Conservation (phyloP, 805 yeast genomes). For the Suhomyces emberorum region DNA sequence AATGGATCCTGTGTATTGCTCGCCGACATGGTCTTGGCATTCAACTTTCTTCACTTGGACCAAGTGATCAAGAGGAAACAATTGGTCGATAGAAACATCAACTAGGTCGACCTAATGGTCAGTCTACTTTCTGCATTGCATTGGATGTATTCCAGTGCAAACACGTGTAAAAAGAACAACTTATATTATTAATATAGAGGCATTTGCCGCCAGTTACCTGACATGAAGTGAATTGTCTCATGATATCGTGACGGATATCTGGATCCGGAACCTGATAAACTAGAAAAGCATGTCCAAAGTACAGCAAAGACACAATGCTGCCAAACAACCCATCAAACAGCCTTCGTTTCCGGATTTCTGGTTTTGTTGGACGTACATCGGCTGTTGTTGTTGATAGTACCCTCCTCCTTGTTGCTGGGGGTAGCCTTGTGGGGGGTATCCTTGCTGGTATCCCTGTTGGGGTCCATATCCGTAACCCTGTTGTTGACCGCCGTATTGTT, state of each 20-base stretch:
- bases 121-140: no score
- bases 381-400: constrained; percentile 41
- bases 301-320: constrained; percentile 41
- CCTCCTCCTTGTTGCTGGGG: constrained; percentile 20
- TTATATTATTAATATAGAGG: no score
- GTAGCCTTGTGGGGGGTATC: constrained; percentile 20
- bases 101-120: no score
- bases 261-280: no score
- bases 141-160: no score
- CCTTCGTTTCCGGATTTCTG: constrained; percentile 26
- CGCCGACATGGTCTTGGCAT: constrained; percentile 45
- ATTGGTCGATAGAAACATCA: no score
- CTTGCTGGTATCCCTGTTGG: constrained; percentile 22
- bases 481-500: constrained; percentile 11
- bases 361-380: constrained; percentile 42
- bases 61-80: constrained; percentile 20
- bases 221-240: no score
- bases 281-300: constrained; percentile 27
- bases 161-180: no score
- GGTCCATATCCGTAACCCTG: constrained; percentile 13
- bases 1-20: constrained; percentile 49
- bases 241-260: no score
- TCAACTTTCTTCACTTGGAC: constrained; percentile 42
- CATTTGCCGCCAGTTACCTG: no score
- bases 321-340: constrained; percentile 37